Base-by-base conservation (phyloP, 805 yeast species). In the Metschnikowia gelsemii region DNA sequence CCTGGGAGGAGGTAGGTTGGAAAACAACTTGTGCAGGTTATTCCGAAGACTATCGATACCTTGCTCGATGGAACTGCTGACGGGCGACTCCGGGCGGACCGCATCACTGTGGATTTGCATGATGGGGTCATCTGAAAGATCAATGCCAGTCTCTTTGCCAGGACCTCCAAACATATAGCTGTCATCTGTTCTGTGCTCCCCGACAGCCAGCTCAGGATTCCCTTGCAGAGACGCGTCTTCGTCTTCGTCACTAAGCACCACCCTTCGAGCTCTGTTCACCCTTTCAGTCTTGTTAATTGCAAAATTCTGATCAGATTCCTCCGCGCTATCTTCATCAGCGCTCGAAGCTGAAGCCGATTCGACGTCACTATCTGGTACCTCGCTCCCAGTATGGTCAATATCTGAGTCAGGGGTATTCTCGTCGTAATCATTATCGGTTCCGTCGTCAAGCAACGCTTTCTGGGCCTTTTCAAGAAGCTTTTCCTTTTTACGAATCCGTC, bases 401-500 rank as follows among this genome's bases (percentile, higher is more conserved):
- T 17, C 44, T 8, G 44, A 32, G 19, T 27, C 29, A 20, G 13
- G 29, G 8, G 25, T 35, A 5, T 22, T 34, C 12, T 47, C 53
- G 3, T 39, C 49, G 28, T 51, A 56, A 17, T 49, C 54, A 6
- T 37, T 45, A 24, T 51, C 40, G 27, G 34, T 31, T 27, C 42
- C 38, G 2, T 42, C 52, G 6, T 57, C 38, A 12, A 61, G 32
- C 39, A 65, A 53, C 3, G 68, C 70, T 36, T 52, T 39, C 31
- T 61, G 63, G 5, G 64, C 78, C 54, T 47, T 65, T 55, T 57
- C 72, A 55, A 56, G 54, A 17, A 64, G 39, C 48, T 64, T 67
- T 46, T 74, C 78, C 42, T 63, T 59, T 47, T 64, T 66, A 32
- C 78, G 66, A 22, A 76, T 66, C 14, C 66, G 65, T 37, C 68